Percentiles rank a stretch among this genome's conserved stretches.
These are phyloP conservation scores for Phalaenopsis aphrodite DNA, from an alignment of 106 monocot genomes.

Conservation along the genomic window DNA sequence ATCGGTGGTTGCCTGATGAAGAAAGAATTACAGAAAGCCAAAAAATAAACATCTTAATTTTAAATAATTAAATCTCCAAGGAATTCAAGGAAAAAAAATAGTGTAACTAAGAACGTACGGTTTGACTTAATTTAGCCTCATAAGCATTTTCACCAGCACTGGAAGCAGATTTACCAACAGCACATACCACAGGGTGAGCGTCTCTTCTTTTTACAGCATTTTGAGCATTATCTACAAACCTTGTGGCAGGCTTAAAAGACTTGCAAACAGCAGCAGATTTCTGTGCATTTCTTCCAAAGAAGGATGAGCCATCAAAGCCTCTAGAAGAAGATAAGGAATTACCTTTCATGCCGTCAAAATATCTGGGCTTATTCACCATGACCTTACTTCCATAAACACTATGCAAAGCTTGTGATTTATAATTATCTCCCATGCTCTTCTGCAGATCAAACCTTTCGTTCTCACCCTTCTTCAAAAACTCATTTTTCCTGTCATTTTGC, in stretches of 20 bases:
- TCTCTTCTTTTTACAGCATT: constrained; percentile 25
- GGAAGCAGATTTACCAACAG: constrained; percentile 19
- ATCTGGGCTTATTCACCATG: constrained; percentile 33
- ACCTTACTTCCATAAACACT: not conserved
- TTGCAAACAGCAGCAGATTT: constrained; percentile 32
- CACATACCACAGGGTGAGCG: constrained; percentile 18
- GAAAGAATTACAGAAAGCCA: not conserved
- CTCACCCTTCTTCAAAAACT: constrained; percentile 49
- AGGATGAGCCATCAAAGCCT: constrained; percentile 43
- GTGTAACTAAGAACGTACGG: constrained; percentile 42
- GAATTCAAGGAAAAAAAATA: not conserved
- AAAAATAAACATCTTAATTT: not conserved
- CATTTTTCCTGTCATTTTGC: constrained; percentile 54
- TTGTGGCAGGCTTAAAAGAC: constrained; percentile 24
- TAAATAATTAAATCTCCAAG: not conserved
- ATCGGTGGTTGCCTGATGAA: constrained; percentile 31
- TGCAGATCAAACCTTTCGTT: constrained; percentile 34
- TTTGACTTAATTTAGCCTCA: constrained; percentile 11
- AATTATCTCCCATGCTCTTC: constrained; percentile 15
- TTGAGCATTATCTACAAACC: constrained; percentile 19
- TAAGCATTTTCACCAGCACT: constrained; percentile 30
- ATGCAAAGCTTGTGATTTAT: constrained; percentile 14
- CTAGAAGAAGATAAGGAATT: constrained; percentile 58
- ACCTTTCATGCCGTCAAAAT: constrained; percentile 59
- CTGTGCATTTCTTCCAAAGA: constrained; percentile 61